These are phyloP conservation scores for Aspergillus indologenus DNA, from an alignment of 495 filamentous ascomycete species.

Conservation along the genomic window DNA sequence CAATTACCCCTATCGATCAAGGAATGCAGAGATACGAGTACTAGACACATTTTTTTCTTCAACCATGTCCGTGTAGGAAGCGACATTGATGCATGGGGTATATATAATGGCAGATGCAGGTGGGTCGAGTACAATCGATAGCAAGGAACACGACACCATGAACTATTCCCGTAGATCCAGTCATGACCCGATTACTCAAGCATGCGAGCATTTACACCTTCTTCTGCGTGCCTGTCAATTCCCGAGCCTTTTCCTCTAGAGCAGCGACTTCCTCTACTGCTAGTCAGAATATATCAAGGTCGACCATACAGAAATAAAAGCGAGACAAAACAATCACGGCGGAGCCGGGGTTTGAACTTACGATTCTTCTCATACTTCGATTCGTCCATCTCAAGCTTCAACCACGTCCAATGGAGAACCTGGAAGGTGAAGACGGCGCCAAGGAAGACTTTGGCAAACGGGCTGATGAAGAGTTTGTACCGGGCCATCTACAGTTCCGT, in stretches of 20 bases:
- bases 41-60: background rate
- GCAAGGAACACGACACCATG: background rate
- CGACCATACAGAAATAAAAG: conserved; percentile 3
- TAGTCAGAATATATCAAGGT: background rate
- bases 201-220: conserved; percentile 5
- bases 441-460: conserved; percentile 81
- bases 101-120: background rate
- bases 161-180: background rate
- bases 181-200: background rate
- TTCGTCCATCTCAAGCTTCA: conserved; percentile 80
- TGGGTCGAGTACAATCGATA: background rate
- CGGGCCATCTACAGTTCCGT: conserved; percentile 54
- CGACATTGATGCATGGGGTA: background rate
- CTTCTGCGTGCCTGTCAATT: conserved; percentile 35
- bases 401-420: conserved; percentile 76
- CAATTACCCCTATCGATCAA: too few species aligned
- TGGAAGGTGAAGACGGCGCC: conserved; percentile 89
- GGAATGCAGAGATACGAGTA: background rate
- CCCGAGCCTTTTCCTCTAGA: conserved; percentile 43
- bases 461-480: conserved; percentile 75
- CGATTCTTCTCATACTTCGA: conserved; percentile 58
- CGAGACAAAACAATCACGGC: background rate
- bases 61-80: background rate
- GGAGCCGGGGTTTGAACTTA: conserved; percentile 25
- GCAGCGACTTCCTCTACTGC: conserved; percentile 38